Percentiles rank a stretch among this genome's conserved stretches.
Evolutionary conservation across 768 basidiomycete genomes (phyloP).

Genomic region (Podaxis mareebaensis): DNA sequence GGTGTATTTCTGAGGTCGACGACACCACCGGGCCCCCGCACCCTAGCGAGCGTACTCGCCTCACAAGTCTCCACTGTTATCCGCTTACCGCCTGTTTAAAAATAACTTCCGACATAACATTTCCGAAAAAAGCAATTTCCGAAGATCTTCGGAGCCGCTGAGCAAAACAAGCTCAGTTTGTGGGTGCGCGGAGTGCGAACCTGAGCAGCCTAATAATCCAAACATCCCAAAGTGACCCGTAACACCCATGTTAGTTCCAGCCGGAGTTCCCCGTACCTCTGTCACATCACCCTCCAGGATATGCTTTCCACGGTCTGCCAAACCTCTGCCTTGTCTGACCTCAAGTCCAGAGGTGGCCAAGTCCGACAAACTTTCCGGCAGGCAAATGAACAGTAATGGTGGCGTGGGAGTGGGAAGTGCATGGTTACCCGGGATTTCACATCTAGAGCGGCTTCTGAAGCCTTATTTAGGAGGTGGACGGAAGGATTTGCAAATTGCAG

Average conservation of each 20-base stretch:
- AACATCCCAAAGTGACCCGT: background rate
- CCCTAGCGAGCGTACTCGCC: no score
- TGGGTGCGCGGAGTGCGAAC: background rate
- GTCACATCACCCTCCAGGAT: background rate
- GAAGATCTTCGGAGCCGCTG: background rate
- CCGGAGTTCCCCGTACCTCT: background rate
- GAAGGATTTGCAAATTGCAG: background rate
- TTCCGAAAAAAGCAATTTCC: background rate
- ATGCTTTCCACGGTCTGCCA: background rate
- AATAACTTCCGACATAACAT: background rate
- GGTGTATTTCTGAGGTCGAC: no score
- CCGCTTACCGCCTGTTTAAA: background rate
- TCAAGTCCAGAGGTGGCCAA: background rate
- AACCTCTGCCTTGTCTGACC: background rate
- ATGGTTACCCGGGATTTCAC: background rate
- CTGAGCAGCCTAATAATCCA: background rate
- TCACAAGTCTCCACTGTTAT: background rate
- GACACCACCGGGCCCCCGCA: no score
- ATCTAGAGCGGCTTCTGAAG: background rate
- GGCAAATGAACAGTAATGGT: background rate
- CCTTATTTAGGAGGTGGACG: background rate
- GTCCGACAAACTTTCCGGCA: background rate
- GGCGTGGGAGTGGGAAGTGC: background rate
- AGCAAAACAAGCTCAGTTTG: background rate
- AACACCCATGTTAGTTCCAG: background rate